These are phyloP conservation scores for Mycena amicta DNA, from an alignment of 768 basidiomycete species.

Conservation along the genomic window DNA sequence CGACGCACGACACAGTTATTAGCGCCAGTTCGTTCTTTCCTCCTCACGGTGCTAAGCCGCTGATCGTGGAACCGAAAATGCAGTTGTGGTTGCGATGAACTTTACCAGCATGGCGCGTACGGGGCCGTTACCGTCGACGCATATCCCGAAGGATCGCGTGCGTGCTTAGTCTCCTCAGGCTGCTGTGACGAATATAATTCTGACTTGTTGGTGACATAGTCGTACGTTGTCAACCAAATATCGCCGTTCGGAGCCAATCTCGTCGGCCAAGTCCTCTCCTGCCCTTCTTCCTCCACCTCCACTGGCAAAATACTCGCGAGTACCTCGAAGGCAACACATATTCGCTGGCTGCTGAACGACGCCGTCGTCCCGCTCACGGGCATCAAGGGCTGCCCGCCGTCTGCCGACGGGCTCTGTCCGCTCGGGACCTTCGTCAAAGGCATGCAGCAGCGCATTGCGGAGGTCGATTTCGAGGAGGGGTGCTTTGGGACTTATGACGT, in stretches of 20 bases:
- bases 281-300: slow-evolving; percentile 36
- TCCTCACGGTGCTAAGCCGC: not conserved
- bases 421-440: slow-evolving; percentile 59
- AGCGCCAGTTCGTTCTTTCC: slow-evolving; percentile 49
- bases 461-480: slow-evolving; percentile 65
- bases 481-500: slow-evolving; percentile 57
- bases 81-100: slow-evolving; percentile 74
- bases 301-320: too few relatives aligned
- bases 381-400: slow-evolving; percentile 61
- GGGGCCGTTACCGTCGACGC: slow-evolving; percentile 65
- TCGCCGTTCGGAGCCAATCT: slow-evolving; percentile 39
- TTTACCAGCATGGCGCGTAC: slow-evolving; percentile 60
- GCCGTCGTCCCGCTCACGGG: slow-evolving; percentile 70
- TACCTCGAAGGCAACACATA: slow-evolving; percentile 45
- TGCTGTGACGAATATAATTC: too few relatives aligned
- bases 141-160: slow-evolving; percentile 57
- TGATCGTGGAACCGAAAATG: too few relatives aligned
- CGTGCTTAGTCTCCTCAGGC: slow-evolving; percentile 23
- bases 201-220: slow-evolving; percentile 31
- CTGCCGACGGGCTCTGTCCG: slow-evolving; percentile 64
- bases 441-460: slow-evolving; percentile 55
- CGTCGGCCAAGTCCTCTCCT: slow-evolving; percentile 52
- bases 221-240: slow-evolving; percentile 32
- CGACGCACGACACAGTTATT: slow-evolving; percentile 74
- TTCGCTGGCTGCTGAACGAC: slow-evolving; percentile 70